Evolutionary conservation across 164 flowering plant genomes (phyloP).

Genomic region (Tinospora cordifolia): DNA sequence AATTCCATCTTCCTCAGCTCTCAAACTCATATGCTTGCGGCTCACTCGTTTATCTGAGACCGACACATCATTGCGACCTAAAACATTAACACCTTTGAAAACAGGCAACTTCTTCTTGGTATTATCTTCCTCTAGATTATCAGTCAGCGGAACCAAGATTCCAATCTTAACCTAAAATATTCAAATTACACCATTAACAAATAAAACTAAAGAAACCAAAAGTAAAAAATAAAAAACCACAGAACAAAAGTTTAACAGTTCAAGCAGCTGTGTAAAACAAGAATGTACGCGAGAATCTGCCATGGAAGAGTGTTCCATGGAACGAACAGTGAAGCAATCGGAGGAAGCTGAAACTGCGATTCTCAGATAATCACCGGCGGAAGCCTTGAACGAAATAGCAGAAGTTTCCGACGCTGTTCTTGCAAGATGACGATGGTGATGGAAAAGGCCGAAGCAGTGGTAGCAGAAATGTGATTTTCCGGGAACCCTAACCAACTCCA

Average conservation of each 20-base stretch:
- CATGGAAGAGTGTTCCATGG: slow-evolving; percentile 9
- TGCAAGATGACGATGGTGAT: background rate
- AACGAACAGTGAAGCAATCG: background rate
- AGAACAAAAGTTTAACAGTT: background rate
- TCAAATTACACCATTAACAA: background rate
- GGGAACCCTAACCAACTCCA: too few species aligned
- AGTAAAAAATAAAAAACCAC: too few species aligned
- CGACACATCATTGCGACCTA: slow-evolving; percentile 53
- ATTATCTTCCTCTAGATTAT: slow-evolving; percentile 30
- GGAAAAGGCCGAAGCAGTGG: background rate
- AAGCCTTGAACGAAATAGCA: background rate
- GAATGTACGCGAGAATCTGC: slow-evolving; percentile 18
- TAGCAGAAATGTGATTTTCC: too few species aligned
- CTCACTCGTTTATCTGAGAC: slow-evolving; percentile 74
- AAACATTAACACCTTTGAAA: slow-evolving; percentile 42
- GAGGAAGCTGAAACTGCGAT: background rate
- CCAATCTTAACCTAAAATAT: slow-evolving; percentile 35
- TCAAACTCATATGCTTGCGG: slow-evolving; percentile 70
- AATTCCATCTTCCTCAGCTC: slow-evolving; percentile 36
- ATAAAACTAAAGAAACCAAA: background rate
- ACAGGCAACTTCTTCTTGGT: slow-evolving; percentile 45
- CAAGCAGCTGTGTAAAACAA: background rate
- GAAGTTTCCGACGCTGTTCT: background rate
- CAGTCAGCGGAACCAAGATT: slow-evolving; percentile 40
- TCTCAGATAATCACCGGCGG: slow-evolving; percentile 7